Evolutionary conservation across 1,139 yeast species (phyloP), one percentile per base, ranked within the genome.

Genomic region (Blastobotrys malaysiensis): DNA sequence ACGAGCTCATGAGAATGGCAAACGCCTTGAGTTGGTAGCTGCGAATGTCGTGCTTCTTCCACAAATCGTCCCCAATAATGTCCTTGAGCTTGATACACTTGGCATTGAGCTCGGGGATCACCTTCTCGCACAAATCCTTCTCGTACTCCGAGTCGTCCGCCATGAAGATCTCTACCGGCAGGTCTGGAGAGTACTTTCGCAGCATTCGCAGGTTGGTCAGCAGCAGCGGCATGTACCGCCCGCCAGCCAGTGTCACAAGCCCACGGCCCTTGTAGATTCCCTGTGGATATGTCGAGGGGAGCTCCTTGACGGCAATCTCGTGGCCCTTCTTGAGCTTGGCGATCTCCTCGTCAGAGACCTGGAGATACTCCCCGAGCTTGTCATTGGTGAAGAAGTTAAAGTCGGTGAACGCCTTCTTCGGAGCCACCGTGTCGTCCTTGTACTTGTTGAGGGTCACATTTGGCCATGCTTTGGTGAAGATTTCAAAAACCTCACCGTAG

Each of bases 231-330:
- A 86, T 84, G 72, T 83, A 86, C 61, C 78, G 79, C 1, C 91
- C 93, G 46, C 95, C 95, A 18, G 93, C 93, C 39, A 86, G 91
- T 63, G 82, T 84, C 1, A 88, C 96, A 44, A 88, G 82, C 27
- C 96, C 96, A 56, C 81, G 76, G 0, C 91, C 91, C 9, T 58
- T 49, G 55, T 65, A 69, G n/a, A 65, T 48, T 3, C 63, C 62
- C 18, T 55, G 50, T 1, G 68, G 68, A 1, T 80, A 64, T 1
- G 75, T 71, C 27, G 71, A 68, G 0, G 89, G 85, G 21, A 71
- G 67, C 2, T 64, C 58, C 0, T 72, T 67, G 26, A 84, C 80
- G 43, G 82, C 84, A 45, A 69, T 66, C 11, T 65, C 61, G 69
- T 88, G 96, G 11, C 84, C 76, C 14, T 65, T 63, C 45, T 72